Base-by-base conservation (phyloP, 192 early-diverging fungal species). In the Mycoemilia scoparia region DNA sequence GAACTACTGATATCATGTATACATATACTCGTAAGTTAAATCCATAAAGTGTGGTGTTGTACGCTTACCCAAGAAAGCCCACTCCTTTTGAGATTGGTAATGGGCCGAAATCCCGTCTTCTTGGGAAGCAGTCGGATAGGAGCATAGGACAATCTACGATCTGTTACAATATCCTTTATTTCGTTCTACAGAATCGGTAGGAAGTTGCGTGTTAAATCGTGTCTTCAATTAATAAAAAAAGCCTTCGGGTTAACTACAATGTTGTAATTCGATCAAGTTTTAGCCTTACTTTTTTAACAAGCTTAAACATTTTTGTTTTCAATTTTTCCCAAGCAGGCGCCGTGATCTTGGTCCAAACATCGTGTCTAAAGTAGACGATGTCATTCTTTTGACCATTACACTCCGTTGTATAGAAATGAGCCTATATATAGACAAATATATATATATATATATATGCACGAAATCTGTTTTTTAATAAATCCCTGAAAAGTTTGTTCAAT, bases 91-190 rank as follows among this genome's bases (percentile, higher is more conserved):
- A 87, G 49, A 33, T 89, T 89, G 32, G 67, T 72, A 42, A 93
- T 88, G 10, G 77, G 60, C 7, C 88, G 69, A n/a, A 81, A 51
- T 4, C 77, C 82, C 13, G 39, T 32, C 21, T 56, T 62, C 49
- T 93, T 93, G 24, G 86, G 85, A 15, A 93, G 63, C 24, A 93
- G 58, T 0, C 88, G 72, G 9, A 93, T 45, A 28, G 54, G 66
- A n/a, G 78, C 70, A 43, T 59, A 74, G 2, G 39, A 51, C 29
- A 66, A 64, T 0, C 37, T 24, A 32, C 43, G 60, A 1, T 22
- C 17, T 3, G 21, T 25, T 7, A 33, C 43, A 1, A 29, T 24
- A 38, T 10, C 18, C 7, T 8, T 29, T 15, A 19, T 26, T 7
- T 19, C 40, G 5, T 20, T 36, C 2, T 26, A 26, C 15, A 7